A percentile compares a stretch with the other conserved stretches of the same genome.
These are phyloP conservation scores for Starmerella lactis-condensi DNA, from an alignment of 805 yeast genomes.

Conservation along the genomic window DNA sequence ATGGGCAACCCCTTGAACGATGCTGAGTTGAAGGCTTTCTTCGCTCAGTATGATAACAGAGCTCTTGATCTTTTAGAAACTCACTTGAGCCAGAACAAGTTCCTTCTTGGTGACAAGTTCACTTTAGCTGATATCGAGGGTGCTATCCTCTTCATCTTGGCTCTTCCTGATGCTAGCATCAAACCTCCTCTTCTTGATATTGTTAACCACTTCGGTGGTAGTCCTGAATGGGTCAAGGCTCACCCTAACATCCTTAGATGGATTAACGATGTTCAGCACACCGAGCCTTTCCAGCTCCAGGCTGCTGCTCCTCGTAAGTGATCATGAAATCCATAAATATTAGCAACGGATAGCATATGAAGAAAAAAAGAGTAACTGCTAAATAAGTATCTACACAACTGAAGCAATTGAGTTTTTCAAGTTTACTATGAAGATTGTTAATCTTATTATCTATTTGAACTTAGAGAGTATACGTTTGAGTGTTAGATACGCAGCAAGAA, in stretches of 20 bases:
- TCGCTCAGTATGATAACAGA: slow-evolving; percentile 22
- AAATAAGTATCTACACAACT: too few species aligned
- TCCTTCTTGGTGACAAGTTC: slow-evolving; percentile 50
- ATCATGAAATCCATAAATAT: not conserved
- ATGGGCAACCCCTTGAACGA: slow-evolving; percentile 65
- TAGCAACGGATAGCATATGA: not conserved
- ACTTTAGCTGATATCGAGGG: slow-evolving; percentile 47
- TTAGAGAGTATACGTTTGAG: too few species aligned
- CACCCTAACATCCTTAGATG: slow-evolving; percentile 54
- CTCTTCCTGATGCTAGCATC: not conserved
- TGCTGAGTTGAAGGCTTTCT: slow-evolving; percentile 39
- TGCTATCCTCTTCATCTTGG: slow-evolving; percentile 32
- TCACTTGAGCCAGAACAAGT: slow-evolving; percentile 43
- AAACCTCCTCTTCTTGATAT: not conserved
- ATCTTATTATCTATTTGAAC: too few species aligned
- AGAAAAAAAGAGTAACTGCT: not conserved
- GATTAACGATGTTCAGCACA: slow-evolving; percentile 35
- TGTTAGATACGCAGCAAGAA: too few species aligned
- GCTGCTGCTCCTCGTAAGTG: not conserved
- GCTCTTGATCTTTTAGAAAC: slow-evolving; percentile 20
- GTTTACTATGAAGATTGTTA: too few species aligned
- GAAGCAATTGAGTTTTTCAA: too few species aligned
- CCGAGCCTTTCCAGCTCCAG: slow-evolving; percentile 10
- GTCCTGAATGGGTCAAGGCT: slow-evolving; percentile 33
- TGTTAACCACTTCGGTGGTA: slow-evolving; percentile 6